Base-by-base conservation (phyloP, 192 early-diverging fungal genomes). In the Irineochytrium annulatum region DNA sequence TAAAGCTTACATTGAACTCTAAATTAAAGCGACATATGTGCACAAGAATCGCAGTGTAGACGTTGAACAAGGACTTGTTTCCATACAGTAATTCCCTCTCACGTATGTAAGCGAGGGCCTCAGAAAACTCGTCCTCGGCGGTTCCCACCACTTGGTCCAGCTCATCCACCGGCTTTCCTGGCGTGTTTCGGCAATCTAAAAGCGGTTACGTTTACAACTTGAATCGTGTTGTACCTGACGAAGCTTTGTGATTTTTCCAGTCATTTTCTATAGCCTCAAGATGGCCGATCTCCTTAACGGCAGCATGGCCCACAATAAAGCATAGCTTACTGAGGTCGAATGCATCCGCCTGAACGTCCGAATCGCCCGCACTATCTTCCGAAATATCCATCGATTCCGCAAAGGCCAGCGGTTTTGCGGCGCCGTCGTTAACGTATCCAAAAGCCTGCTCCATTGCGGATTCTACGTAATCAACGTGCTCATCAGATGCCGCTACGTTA, bases 261-360 rank as follows among this genome's bases (percentile, higher is more conserved):
- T 93, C 94, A 17, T 86, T 77, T 72, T 99, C 97, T 24, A 98
- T 85, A 1, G 84, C 79, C 76, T 99, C 97, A 44, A 99, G 74
- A 70, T 96, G 87, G 30, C 96, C 94, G 66, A 95, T 94, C 63
- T 96, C 89, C 74, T 97, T 94, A 60, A 98, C 89, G 0, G 92
- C 95, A 16, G 95, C 85, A 70, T 99, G 97, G 0, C 97, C 95
- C 28, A 94, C 87, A 28, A 97, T 75, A 56, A 98, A 98, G 22
- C 94, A 67, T 14, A 99, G 73, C 41, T 94, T 89, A 55, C 86
- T 84, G 8, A 99, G 79, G 34, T 91, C 87, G 68, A 89, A 83
- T 29, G 87, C 68, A 56, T 86, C 62, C 32, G 8, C 28, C 6
- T 8, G 26, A 48, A 59, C 74, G 19, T 62, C 54, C 16, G 70